Evolutionary conservation across 768 basidiomycete genomes (phyloP), one percentile per base, ranked within the genome.

Genomic region (Phaffia tasmanica): DNA sequence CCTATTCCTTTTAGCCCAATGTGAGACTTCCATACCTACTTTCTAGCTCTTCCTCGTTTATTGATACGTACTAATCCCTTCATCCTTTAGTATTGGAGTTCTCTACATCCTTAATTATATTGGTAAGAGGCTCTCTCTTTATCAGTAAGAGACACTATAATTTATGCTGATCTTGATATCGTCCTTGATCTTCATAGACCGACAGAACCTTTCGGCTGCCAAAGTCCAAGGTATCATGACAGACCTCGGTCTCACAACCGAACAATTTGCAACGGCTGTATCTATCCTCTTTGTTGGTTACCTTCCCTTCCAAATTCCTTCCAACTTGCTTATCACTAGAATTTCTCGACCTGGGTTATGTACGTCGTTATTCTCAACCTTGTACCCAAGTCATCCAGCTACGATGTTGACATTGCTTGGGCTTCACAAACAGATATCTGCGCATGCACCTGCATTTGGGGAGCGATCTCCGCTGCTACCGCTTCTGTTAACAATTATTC

Each of bases 251-350:
- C 69, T 76, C 67, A 70, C 71, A 0, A 71, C 69, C 8, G 59
- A 67, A 7, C 70, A 75, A 47, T 75, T 73, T 59, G 71, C 67
- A 18, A 66, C 70, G 18, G 50, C 63, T 25, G 71, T 76, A 4
- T 71, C 74, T 3, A 65, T 76, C 46, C 69, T 76, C 16, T 75
- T 74, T 62, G 73, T 71, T 32, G 69, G 69, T 2, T 70, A 70
- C 35, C 66, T 70, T 1, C 69, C 69, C 30, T 67, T 70, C 57
- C 69, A 70, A 42, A 59, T 67, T 30, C 66, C 66, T 2, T 67
- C 66, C 27, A 67, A 67, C 61, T 55, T 53, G n/a, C 27, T 67
- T 55, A 67, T 67, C 66, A 53, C 66, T 1, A 50, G 46, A 21
- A 54, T 65, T 29, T 16, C 63, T 23, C 63, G 68, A 19, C 68